These are phyloP conservation scores for Glarea lozoyensis DNA, from an alignment of 495 filamentous ascomycete species.

Conservation along the genomic window DNA sequence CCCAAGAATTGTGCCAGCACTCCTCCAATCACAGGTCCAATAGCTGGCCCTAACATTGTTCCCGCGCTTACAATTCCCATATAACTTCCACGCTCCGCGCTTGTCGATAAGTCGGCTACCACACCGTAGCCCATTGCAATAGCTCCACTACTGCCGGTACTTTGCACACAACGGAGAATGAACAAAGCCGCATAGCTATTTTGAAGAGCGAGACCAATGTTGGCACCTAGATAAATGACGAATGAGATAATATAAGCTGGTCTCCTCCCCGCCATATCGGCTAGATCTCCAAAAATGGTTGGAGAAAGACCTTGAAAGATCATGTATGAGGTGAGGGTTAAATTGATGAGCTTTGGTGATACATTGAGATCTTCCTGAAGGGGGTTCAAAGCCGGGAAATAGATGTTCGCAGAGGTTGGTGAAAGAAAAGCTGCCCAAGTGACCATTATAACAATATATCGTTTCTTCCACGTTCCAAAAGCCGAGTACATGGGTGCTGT, in stretches of 20 bases:
- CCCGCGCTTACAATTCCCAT: conserved; percentile 46
- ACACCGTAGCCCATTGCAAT: conserved; percentile 52
- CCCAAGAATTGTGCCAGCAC: conserved; percentile 54
- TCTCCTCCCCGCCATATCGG: conserved; percentile 48
- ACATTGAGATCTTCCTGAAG: conserved; percentile 47
- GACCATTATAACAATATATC: conserved; percentile 43
- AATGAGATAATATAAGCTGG: conserved; percentile 52
- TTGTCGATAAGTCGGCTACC: conserved; percentile 51
- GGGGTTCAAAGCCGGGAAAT: conserved; percentile 62
- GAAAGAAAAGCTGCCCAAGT: conserved; percentile 59
- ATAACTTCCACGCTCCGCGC: conserved; percentile 50
- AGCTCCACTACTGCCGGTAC: conserved; percentile 47
- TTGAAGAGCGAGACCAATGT: conserved; percentile 55
- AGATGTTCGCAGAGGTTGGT: conserved; percentile 69
- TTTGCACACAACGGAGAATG: conserved; percentile 54
- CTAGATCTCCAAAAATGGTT: conserved; percentile 50
- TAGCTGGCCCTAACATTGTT: conserved; percentile 23
- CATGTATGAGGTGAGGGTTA: conserved; percentile 59
- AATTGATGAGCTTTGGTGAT: conserved; percentile 52
- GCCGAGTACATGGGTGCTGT: conserved; percentile 19
- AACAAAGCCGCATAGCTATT: conserved; percentile 50
- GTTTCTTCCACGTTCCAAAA: conserved; percentile 23
- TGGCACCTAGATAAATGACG: conserved; percentile 49
- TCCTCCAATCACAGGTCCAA: conserved; percentile 56
- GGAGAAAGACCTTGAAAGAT: conserved; percentile 53